Conservation (phyloP, 2,329 filamentous ascomycete species). For the Cryphonectria radicalis region DNA sequence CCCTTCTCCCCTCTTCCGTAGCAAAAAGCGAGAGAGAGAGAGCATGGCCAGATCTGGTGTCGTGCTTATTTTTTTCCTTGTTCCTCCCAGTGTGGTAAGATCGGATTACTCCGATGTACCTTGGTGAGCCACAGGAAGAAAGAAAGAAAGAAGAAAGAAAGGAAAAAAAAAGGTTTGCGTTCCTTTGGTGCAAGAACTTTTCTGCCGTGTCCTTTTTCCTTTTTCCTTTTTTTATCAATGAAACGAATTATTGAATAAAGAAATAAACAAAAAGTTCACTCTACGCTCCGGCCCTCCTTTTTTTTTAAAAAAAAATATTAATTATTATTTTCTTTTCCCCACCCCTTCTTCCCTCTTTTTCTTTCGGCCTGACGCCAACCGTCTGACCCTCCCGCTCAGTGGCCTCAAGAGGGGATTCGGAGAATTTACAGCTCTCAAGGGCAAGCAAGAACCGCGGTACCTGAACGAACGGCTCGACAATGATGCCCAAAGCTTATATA, state of each 20-base stretch:
- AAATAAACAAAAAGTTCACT: neutral
- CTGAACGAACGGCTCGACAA: neutral
- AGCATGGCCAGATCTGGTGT: neutral
- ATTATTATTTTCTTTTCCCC: no score
- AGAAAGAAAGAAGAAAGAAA: no score
- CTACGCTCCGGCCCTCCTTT: neutral
- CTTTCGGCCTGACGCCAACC: neutral
- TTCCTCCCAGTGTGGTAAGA: neutral
- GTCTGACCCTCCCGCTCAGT: neutral
- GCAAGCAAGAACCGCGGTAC: neutral
- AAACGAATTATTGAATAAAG: no score
- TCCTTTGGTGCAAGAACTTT: neutral
- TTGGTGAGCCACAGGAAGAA: neutral
- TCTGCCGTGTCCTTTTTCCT: neutral
- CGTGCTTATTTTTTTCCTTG: neutral
- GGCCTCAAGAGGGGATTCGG: neutral
- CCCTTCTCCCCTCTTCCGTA: neutral
- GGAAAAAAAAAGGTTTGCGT: no score
- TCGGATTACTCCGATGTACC: slow-evolving; percentile 2
- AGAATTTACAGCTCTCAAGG: neutral
- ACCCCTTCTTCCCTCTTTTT: neutral
- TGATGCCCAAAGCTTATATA: neutral
- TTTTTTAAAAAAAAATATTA: no score
- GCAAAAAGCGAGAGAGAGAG: neutral
- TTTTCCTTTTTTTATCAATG: neutral